phyloP scores from a whole-genome alignment of 768 basidiomycete genomes.

The Boletus barrowsii region DNA sequence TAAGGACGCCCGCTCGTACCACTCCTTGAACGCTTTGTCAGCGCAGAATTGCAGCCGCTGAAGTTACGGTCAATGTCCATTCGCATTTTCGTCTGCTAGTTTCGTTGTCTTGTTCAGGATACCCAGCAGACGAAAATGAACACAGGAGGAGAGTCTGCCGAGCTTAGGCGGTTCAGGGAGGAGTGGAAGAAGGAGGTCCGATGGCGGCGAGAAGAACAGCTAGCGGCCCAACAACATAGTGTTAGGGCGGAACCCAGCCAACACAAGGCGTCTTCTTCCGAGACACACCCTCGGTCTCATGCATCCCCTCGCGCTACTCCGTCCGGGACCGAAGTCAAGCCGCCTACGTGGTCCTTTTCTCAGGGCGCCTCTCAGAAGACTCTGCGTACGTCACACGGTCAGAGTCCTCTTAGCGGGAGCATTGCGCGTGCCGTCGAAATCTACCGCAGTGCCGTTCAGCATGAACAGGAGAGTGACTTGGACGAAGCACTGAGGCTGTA shows the following conservation, averaged over 20 bases:
- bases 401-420: slow-evolving; percentile 30
- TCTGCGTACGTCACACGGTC: slow-evolving; percentile 24
- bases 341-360: slow-evolving; percentile 11
- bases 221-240: slow-evolving; percentile 4
- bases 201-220: slow-evolving; percentile 26
- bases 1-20: too few species aligned
- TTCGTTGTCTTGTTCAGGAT: not conserved
- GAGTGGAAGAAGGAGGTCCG: slow-evolving; percentile 70
- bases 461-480: slow-evolving; percentile 70
- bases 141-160: slow-evolving; percentile 47
- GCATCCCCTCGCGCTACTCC: not conserved
- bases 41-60: too few species aligned
- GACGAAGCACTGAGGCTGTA: slow-evolving; percentile 77
- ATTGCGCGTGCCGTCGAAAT: slow-evolving; percentile 54
- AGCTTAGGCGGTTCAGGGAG: slow-evolving; percentile 67
- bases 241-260: not conserved
- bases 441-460: slow-evolving; percentile 67
- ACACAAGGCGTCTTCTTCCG: slow-evolving; percentile 2
- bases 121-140: not conserved
- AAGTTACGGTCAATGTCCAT: not conserved
- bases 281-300: slow-evolving; percentile 4
- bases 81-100: not conserved
- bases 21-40: too few species aligned
- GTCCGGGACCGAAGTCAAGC: slow-evolving; percentile 4
- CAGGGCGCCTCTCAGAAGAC: slow-evolving; percentile 10